Evolutionary conservation across 2,329 filamentous ascomycete species (phyloP).

Genomic region (Alternaria alternata): DNA sequence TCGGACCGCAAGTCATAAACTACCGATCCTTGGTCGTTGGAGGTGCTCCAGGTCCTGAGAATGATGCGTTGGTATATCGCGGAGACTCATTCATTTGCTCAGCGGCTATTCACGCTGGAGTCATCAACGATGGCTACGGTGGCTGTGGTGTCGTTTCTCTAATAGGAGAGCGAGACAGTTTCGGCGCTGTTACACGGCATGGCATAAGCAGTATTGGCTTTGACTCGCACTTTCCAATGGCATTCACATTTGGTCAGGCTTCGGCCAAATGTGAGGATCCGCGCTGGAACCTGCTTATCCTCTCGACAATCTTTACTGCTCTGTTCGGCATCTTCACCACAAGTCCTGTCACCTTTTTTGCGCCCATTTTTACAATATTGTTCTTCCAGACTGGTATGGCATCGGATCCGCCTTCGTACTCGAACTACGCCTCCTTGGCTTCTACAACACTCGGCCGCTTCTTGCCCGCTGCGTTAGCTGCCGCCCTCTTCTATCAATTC

Average conservation of each 20-base stretch:
- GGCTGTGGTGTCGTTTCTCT: constrained; percentile 46
- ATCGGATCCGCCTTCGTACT: constrained; percentile 45
- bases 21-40: constrained; percentile 74
- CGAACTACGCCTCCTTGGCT: constrained; percentile 41
- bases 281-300: constrained; percentile 43
- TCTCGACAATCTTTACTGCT: constrained; percentile 44
- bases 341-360: constrained; percentile 42
- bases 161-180: constrained; percentile 35
- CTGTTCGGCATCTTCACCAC: constrained; percentile 43
- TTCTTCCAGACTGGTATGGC: constrained; percentile 50
- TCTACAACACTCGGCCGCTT: constrained; percentile 43
- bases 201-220: constrained; percentile 45
- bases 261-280: constrained; percentile 42
- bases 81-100: constrained; percentile 51
- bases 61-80: constrained; percentile 36
- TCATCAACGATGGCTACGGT: constrained; percentile 37
- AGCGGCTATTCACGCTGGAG: constrained; percentile 48
- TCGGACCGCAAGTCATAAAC: constrained; percentile 67
- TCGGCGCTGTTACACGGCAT: constrained; percentile 32
- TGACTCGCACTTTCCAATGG: constrained; percentile 46
- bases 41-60: constrained; percentile 51
- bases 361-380: constrained; percentile 37
- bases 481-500: constrained; percentile 39
- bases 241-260: constrained; percentile 39
- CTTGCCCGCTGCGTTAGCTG: constrained; percentile 45